Evolutionary conservation across 768 basidiomycete species (phyloP).

Genomic region (Hirschioporus abietinus): DNA sequence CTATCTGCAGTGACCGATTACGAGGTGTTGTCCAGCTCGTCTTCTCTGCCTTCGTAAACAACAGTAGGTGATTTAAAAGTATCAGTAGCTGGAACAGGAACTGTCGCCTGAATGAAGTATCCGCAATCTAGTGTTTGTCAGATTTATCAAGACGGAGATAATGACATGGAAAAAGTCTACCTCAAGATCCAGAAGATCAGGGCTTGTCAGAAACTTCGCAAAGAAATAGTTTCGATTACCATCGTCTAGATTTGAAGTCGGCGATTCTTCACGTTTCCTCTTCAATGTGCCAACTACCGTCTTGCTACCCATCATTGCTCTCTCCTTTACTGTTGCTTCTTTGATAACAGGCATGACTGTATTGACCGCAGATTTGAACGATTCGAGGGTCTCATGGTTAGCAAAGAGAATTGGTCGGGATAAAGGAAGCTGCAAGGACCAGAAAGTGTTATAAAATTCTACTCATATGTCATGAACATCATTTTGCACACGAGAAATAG

Average conservation of each 20-base stretch:
- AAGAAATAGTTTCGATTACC: constrained; percentile 75
- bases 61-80: constrained; percentile 68
- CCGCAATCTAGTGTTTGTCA: constrained; percentile 56
- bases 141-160: neutral
- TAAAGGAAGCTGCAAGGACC: constrained; percentile 83
- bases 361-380: constrained; percentile 67
- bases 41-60: constrained; percentile 67
- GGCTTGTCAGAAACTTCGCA: constrained; percentile 87
- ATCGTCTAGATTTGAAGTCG: constrained; percentile 32
- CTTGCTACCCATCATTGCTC: constrained; percentile 80
- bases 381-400: constrained; percentile 44
- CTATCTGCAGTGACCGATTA: constrained; percentile 79
- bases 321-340: constrained; percentile 84
- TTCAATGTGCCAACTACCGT: constrained; percentile 42
- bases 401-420: constrained; percentile 74
- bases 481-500: neutral
- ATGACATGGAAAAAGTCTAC: constrained; percentile 25
- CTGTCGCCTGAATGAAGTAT: constrained; percentile 90
- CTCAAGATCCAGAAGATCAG: constrained; percentile 83
- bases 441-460: constrained; percentile 87
- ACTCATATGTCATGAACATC: constrained; percentile 8
- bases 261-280: constrained; percentile 57
- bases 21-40: constrained; percentile 52
- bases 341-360: constrained; percentile 75
- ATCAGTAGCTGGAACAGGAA: constrained; percentile 82